Percentiles rank a stretch among this genome's conserved stretches.
Evolutionary conservation across 768 basidiomycete genomes (phyloP).

Genomic region (Thelephora aurantiotincta): DNA sequence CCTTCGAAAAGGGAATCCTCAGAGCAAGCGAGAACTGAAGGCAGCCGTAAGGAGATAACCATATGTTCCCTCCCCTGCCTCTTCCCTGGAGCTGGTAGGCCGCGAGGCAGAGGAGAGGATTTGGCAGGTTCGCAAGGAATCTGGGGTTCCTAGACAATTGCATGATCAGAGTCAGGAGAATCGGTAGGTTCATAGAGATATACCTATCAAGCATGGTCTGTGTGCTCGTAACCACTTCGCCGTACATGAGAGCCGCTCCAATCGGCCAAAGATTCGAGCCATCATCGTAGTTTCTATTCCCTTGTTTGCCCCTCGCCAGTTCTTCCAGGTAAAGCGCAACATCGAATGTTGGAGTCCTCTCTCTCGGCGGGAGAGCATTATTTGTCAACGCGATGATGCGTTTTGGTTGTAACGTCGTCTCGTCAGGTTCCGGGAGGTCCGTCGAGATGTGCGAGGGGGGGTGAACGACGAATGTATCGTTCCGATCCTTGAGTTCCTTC

Average conservation of each 20-base stretch:
- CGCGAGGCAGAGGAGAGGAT: slow-evolving; percentile 73
- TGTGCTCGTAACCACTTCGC: slow-evolving; percentile 84
- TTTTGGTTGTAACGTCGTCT: slow-evolving; percentile 29
- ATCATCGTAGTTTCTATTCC: slow-evolving; percentile 13
- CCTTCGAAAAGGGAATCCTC: slow-evolving; percentile 33
- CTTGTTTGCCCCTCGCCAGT: slow-evolving; percentile 23
- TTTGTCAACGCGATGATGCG: slow-evolving; percentile 39
- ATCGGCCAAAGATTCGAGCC: slow-evolving; percentile 31
- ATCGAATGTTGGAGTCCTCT: slow-evolving; percentile 65
- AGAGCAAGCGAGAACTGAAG: slow-evolving; percentile 72
- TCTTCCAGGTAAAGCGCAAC: slow-evolving; percentile 42
- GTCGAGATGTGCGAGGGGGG: slow-evolving; percentile 14
- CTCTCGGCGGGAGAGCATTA: slow-evolving; percentile 30
- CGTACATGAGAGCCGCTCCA: slow-evolving; percentile 74
- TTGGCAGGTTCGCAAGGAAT: slow-evolving; percentile 52
- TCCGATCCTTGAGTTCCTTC: slow-evolving; percentile 30
- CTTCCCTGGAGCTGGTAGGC: slow-evolving; percentile 80
- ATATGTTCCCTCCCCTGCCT: slow-evolving; percentile 78
- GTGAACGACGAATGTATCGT: slow-evolving; percentile 60
- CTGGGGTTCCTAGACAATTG: slow-evolving; percentile 51
- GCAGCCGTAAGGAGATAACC: slow-evolving; percentile 88
- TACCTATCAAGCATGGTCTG: slow-evolving; percentile 92
- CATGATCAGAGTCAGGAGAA: not conserved
- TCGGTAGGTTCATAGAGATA: slow-evolving; percentile 15
- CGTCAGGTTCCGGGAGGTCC: slow-evolving; percentile 14